phyloP scores from a whole-genome alignment of 495 filamentous ascomycete genomes.

The Xylaria grammica region DNA sequence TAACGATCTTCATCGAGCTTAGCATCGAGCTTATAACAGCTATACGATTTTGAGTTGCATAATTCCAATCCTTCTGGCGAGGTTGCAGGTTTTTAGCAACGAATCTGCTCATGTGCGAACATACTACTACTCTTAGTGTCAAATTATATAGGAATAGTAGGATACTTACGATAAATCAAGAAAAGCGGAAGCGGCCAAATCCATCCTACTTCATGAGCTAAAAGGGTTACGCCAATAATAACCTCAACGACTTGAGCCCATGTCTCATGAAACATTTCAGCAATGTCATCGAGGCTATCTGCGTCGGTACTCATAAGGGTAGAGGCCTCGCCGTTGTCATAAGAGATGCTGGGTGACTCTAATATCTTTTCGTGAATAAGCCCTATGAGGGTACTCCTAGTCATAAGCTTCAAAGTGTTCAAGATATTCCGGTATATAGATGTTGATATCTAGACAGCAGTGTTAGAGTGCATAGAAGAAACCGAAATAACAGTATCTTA shows the following conservation, averaged over 20 bases:
- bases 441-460: conserved; percentile 49
- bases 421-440: conserved; percentile 60
- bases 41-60: conserved; percentile 59
- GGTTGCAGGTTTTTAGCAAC: conserved; percentile 53
- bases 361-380: conserved; percentile 64
- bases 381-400: conserved; percentile 60
- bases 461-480: background rate
- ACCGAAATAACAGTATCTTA: conserved; percentile 28
- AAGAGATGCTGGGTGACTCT: conserved; percentile 44
- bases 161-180: conserved; percentile 56
- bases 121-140: conserved; percentile 32
- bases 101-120: conserved; percentile 47
- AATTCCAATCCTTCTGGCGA: conserved; percentile 56
- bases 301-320: conserved; percentile 65
- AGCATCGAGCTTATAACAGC: conserved; percentile 58
- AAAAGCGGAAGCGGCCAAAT: conserved; percentile 60
- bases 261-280: conserved; percentile 46
- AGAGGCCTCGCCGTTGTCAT: conserved; percentile 57
- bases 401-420: conserved; percentile 64
- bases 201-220: conserved; percentile 63
- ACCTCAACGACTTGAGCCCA: conserved; percentile 65
- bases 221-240: conserved; percentile 60
- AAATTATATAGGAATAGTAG: background rate
- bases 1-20: conserved; percentile 63
- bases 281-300: conserved; percentile 33